Evolutionary conservation across 495 filamentous ascomycete genomes (phyloP).

Genomic region (Aspergillus hancockii): DNA sequence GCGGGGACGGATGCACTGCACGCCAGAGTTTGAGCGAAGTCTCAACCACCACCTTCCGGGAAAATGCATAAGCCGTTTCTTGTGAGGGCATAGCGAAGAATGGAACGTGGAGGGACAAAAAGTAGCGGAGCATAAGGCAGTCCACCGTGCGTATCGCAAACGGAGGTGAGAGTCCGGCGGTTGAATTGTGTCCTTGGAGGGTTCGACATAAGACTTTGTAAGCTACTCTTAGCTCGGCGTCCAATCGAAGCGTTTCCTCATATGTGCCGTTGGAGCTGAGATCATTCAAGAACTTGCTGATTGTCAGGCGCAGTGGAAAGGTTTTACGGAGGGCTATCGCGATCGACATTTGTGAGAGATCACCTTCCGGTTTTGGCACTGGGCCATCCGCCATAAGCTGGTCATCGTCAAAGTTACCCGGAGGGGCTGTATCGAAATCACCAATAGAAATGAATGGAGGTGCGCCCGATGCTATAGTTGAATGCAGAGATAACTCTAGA

Average conservation of each 20-base stretch:
- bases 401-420: conserved; percentile 50
- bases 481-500: conserved; percentile 53
- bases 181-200: conserved; percentile 32
- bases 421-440: conserved; percentile 57
- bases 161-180: conserved; percentile 23
- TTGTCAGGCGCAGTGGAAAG: conserved; percentile 47
- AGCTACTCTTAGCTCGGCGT: conserved; percentile 33
- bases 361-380: conserved; percentile 30
- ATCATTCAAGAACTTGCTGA: conserved; percentile 50
- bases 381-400: conserved; percentile 31
- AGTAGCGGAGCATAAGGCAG: conserved; percentile 45
- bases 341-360: conserved; percentile 46
- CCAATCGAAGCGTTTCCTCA: conserved; percentile 39
- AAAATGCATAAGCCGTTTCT: conserved; percentile 50
- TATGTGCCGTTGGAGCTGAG: conserved; percentile 34
- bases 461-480: conserved; percentile 53
- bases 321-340: conserved; percentile 47
- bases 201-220: conserved; percentile 36
- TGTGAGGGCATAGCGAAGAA: conserved; percentile 38
- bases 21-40: conserved; percentile 52
- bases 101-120: conserved; percentile 51
- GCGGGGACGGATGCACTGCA: conserved; percentile 36
- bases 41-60: conserved; percentile 48
- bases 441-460: conserved; percentile 47
- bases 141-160: conserved; percentile 44